phyloP scores from a whole-genome alignment of 495 filamentous ascomycete species.

The Wilcoxina mikolae region DNA sequence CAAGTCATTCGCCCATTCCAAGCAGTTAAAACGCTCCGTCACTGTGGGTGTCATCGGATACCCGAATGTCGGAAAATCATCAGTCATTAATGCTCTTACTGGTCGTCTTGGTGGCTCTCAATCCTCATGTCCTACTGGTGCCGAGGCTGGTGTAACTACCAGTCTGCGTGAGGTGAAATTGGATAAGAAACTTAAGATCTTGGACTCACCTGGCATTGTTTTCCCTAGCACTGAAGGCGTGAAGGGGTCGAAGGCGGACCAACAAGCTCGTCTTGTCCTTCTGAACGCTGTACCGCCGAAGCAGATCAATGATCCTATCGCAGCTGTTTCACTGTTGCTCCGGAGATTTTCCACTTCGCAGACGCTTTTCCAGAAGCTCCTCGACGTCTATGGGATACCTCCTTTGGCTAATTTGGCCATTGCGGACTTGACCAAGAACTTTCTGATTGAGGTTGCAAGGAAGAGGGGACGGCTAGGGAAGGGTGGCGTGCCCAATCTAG shows the following conservation, averaged over 20 bases:
- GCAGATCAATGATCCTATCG: constrained; percentile 79
- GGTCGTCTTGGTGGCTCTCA: constrained; percentile 54
- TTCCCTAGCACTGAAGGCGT: constrained; percentile 49
- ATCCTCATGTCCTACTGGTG: constrained; percentile 70
- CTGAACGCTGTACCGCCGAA: constrained; percentile 86
- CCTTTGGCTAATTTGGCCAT: constrained; percentile 42
- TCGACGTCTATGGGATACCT: constrained; percentile 67
- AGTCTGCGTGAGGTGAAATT: constrained; percentile 78
- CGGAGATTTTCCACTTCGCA: constrained; percentile 57
- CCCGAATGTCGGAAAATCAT: constrained; percentile 94
- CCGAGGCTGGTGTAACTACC: constrained; percentile 89
- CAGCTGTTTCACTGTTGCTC: constrained; percentile 68
- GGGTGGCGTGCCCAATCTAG: constrained; percentile 76
- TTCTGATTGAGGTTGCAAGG: constrained; percentile 83
- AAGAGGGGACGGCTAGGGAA: constrained; percentile 82
- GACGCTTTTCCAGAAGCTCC: constrained; percentile 57
- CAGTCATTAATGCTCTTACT: constrained; percentile 86
- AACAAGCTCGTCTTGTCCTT: constrained; percentile 71
- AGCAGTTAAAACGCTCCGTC: constrained; percentile 74
- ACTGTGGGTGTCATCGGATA: constrained; percentile 92
- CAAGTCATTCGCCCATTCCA: constrained; percentile 73
- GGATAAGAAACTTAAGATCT: constrained; percentile 83
- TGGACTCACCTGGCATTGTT: constrained; percentile 92
- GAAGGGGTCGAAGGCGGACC: constrained; percentile 49
- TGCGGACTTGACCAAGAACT: constrained; percentile 75